Percentiles rank a stretch among this genome's conserved stretches.
Conservation (phyloP, 2,329 filamentous ascomycete genomes). For the Colletotrichum simmondsii region DNA sequence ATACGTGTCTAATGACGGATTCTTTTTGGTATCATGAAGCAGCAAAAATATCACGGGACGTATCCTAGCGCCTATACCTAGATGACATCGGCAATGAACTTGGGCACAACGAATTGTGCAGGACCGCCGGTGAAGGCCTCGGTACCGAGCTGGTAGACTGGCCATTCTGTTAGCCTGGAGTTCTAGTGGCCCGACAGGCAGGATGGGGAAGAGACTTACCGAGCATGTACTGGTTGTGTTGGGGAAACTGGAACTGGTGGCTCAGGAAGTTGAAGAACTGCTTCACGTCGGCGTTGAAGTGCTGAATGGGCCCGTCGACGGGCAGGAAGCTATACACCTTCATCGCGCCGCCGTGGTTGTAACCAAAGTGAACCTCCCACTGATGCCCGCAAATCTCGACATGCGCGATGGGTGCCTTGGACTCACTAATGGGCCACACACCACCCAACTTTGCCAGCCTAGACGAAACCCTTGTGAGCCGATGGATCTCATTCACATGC, state of each 20-base stretch:
- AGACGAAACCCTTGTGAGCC: background rate
- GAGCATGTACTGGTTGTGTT: constrained; percentile 38
- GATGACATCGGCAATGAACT: constrained; percentile 36
- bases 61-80: background rate
- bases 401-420: constrained; percentile 32
- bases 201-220: constrained; percentile 25
- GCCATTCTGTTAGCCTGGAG: background rate
- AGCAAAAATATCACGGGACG: background rate
- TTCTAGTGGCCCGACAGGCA: background rate
- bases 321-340: constrained; percentile 64
- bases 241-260: constrained; percentile 52
- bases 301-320: constrained; percentile 48
- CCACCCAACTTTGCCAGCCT: constrained; percentile 66
- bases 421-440: constrained; percentile 56
- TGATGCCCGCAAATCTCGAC: constrained; percentile 38
- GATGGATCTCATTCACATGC: background rate
- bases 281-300: constrained; percentile 64
- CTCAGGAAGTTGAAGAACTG: constrained; percentile 64
- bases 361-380: constrained; percentile 66
- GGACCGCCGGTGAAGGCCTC: constrained; percentile 40
- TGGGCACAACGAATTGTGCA: constrained; percentile 36
- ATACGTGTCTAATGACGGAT: background rate
- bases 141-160: constrained; percentile 40
- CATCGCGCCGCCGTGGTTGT: constrained; percentile 58
- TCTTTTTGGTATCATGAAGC: background rate